Percentiles rank a stretch among this genome's conserved stretches.
Evolutionary conservation across 1,139 yeast species (phyloP).

Genomic region (Yamadazyma taylorii): DNA sequence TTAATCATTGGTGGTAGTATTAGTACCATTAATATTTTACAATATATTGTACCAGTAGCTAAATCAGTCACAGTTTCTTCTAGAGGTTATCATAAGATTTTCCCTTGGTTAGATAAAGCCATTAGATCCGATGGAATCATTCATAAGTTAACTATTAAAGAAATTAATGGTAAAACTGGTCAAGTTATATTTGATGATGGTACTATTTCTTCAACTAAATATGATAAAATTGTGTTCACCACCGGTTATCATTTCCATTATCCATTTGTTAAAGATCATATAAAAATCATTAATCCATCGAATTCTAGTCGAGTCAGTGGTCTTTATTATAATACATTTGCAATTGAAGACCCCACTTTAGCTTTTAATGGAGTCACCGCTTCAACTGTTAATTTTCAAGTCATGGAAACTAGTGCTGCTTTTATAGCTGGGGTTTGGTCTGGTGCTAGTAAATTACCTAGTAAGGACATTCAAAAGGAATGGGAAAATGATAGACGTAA

Average conservation of each 20-base stretch:
- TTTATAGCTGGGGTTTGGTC: constrained; percentile 52
- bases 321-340: constrained; percentile 38
- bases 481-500: constrained; percentile 29
- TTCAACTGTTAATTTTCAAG: constrained; percentile 40
- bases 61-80: constrained; percentile 39
- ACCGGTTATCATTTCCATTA: constrained; percentile 41
- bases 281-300: constrained; percentile 26
- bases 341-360: constrained; percentile 42
- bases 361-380: constrained; percentile 41
- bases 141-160: constrained; percentile 29
- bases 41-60: constrained; percentile 46
- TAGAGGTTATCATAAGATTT: constrained; percentile 29
- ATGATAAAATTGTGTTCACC: constrained; percentile 32
- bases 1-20: constrained; percentile 53
- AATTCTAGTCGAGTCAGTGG: constrained; percentile 33
- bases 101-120: constrained; percentile 36
- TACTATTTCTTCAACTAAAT: constrained; percentile 19
- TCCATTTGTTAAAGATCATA: constrained; percentile 27
- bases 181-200: constrained; percentile 32
- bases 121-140: constrained; percentile 36
- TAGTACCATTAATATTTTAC: constrained; percentile 52
- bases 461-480: constrained; percentile 26
- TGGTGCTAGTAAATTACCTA: constrained; percentile 26
- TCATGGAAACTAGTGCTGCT: constrained; percentile 44
- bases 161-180: constrained; percentile 25